Evolutionary conservation across 2,329 filamentous ascomycete genomes (phyloP).

Genomic region (Monosporascus sp.): DNA sequence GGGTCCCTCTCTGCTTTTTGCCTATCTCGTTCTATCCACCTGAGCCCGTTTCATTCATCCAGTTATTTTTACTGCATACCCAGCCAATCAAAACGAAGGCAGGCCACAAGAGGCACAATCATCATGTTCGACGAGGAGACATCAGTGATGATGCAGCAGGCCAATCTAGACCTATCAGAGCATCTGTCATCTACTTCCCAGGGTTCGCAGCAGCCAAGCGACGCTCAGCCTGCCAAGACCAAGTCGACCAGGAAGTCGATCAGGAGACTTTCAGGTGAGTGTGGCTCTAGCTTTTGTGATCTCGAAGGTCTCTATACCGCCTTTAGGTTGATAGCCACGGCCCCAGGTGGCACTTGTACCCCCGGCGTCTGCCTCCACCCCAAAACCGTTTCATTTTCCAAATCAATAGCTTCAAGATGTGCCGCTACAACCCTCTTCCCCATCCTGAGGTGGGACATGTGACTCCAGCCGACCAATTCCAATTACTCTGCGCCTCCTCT

Average conservation of each 20-base stretch:
- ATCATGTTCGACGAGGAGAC: background rate
- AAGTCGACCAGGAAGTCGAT: background rate
- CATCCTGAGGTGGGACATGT: background rate
- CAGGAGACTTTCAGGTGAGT: background rate
- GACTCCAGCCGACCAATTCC: background rate
- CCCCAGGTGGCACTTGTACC: background rate
- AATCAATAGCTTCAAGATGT: too few relatives aligned
- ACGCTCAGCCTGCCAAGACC: background rate
- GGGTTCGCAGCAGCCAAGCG: background rate
- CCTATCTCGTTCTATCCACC: too few relatives aligned
- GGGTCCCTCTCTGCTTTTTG: too few relatives aligned
- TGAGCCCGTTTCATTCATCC: too few relatives aligned
- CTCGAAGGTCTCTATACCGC: too few relatives aligned
- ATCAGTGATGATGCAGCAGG: background rate
- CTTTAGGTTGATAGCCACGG: too few relatives aligned
- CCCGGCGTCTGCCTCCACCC: too few relatives aligned
- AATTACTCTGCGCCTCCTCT: background rate
- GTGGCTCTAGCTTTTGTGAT: too few relatives aligned
- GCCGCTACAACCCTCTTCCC: background rate
- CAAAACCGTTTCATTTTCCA: too few relatives aligned
- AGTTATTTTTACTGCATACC: too few relatives aligned
- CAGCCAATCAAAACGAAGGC: too few relatives aligned
- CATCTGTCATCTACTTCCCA: background rate
- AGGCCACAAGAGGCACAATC: background rate
- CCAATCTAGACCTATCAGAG: background rate